A percentile compares a stretch with the other conserved stretches of the same genome.
Evolutionary conservation across 768 basidiomycete genomes (phyloP).

Genomic region (Rhizopogon vulgaris): DNA sequence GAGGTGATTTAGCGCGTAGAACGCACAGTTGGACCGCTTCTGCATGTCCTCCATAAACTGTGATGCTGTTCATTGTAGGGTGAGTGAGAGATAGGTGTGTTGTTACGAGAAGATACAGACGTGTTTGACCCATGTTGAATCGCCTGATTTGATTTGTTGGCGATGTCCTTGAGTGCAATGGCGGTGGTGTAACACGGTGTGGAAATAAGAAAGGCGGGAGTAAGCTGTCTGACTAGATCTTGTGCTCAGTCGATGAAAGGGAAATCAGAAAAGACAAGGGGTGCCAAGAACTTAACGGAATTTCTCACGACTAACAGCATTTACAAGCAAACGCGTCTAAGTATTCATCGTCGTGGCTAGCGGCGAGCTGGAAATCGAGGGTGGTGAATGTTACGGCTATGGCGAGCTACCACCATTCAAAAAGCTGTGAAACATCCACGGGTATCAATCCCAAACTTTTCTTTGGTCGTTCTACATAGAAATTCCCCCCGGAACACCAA

Average conservation of each 20-base stretch:
- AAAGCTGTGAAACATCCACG: constrained; percentile 2
- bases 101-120: constrained; percentile 38
- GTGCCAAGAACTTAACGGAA: no score
- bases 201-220: neutral
- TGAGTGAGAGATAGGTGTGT: constrained; percentile 2
- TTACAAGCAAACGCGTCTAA: neutral
- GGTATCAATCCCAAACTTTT: constrained; percentile 9
- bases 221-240: neutral
- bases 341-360: neutral
- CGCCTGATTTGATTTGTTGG: neutral
- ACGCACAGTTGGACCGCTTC: constrained; percentile 94
- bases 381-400: constrained; percentile 16
- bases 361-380: neutral
- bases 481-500: constrained; percentile 17
- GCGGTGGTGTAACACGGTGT: neutral
- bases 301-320: no score
- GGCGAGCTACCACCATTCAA: constrained; percentile 7
- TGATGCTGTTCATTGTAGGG: constrained; percentile 46
- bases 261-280: neutral
- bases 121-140: constrained; percentile 74
- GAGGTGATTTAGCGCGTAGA: neutral
- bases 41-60: constrained; percentile 99
- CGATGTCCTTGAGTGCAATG: neutral
- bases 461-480: constrained; percentile 17
- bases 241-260: neutral